These are phyloP conservation scores for Leishmania martiniquensis DNA, from an alignment of 208 protist species.

Conservation along the genomic window DNA sequence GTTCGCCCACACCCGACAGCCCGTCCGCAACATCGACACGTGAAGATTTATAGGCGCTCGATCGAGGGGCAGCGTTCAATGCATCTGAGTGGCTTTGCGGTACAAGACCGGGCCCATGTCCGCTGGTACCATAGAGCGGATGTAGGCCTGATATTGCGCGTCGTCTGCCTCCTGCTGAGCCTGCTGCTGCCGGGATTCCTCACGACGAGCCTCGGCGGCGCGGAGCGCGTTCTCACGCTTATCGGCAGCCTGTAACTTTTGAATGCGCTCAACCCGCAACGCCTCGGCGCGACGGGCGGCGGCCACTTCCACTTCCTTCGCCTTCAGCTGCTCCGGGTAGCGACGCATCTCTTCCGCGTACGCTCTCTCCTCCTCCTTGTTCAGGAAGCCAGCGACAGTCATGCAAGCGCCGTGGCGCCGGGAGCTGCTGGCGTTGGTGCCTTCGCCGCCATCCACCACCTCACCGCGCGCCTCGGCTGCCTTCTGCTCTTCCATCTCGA, in stretches of 20 bases:
- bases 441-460: not conserved
- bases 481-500: constrained; percentile 16
- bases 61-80: not conserved
- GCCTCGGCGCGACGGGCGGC: constrained; percentile 41
- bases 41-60: not conserved
- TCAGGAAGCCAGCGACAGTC: constrained; percentile 60
- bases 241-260: constrained; percentile 71
- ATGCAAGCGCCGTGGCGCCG: constrained; percentile 38
- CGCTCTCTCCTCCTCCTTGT: constrained; percentile 56
- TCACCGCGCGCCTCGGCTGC: not conserved
- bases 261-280: constrained; percentile 46
- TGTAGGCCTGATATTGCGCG: constrained; percentile 51
- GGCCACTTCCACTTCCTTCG: constrained; percentile 43
- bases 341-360: constrained; percentile 70
- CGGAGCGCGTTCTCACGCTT: constrained; percentile 57
- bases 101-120: constrained; percentile 61
- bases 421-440: not conserved
- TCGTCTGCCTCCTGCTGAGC: constrained; percentile 58
- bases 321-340: constrained; percentile 50
- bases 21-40: not conserved
- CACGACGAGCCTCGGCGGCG: constrained; percentile 40
- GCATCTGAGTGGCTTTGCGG: constrained; percentile 56
- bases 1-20: too few species aligned
- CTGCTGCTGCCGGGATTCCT: constrained; percentile 35
- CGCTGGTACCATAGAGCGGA: constrained; percentile 63